Base-by-base conservation (phyloP, 495 filamentous ascomycete species). In the Penicillium lividum region DNA sequence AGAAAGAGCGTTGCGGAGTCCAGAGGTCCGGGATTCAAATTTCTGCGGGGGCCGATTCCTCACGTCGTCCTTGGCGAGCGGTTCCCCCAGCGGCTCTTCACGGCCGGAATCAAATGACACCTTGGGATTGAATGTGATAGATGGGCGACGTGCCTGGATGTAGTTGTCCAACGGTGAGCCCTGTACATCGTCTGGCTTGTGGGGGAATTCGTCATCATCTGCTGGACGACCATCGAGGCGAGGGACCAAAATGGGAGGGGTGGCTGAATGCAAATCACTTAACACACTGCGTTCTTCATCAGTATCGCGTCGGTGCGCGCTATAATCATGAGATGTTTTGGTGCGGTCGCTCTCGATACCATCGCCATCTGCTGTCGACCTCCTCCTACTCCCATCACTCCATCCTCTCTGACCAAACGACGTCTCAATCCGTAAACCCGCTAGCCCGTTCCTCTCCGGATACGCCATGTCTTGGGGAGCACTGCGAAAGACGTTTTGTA, bases 231-330 rank as follows among this genome's bases (percentile, higher is more conserved):
- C 71, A 59, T 73, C 70, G 55, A 65, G 60, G 51, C 77, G 77
- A 50, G 77, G 77, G 40, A 80, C 77, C 29, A 72, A 75, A 34
- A 80, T 80, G 36, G 77, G 77, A 58, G 74, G 73, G 42, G 77
- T 80, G 56, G 64, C 71, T 61, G 75, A 78, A 66, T 78, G 76
- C 47, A 78, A 66, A 61, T 74, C 72, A 64, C 60, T 75, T 64
- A 77, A 66, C 51, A 70, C 69, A 76, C 73, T 80, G 68, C 62
- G 66, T 63, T 77, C 74, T 65, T 76, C 68, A 73, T 80, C 70
- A 76, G 74, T 72, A 76, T 72, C 76, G 73, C 67, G 70, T 69
- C 69, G 60, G 53, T 49, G 70, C 73, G 72, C 70, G 69, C 58
- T 61, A 66, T 72, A 70, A 64, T 75, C 69, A 68, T 71, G 68